A percentile compares a stretch with the other conserved stretches of the same genome.
phyloP scores from a whole-genome alignment of 306 rosid species.

The Quercus dentata region DNA sequence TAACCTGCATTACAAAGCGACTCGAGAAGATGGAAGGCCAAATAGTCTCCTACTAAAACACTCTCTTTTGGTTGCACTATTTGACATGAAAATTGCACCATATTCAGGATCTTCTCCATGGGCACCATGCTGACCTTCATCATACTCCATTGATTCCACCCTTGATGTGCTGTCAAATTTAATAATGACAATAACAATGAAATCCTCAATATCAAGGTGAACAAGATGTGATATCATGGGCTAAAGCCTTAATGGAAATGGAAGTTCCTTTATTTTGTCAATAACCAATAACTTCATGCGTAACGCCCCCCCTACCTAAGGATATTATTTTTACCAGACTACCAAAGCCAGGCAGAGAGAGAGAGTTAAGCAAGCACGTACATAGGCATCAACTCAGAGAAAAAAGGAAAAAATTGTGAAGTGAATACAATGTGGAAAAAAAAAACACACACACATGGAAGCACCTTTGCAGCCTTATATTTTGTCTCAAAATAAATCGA shows the following conservation, averaged over 20 bases:
- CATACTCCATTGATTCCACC: slow-evolving; percentile 24
- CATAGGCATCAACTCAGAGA: too few relatives aligned
- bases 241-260: neutral
- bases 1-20: slow-evolving; percentile 46
- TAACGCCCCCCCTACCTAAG: neutral
- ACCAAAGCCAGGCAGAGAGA: neutral
- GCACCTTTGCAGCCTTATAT: neutral
- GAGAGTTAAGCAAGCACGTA: too few relatives aligned
- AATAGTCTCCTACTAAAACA: slow-evolving; percentile 28
- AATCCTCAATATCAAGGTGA: neutral
- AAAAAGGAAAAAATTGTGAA: too few relatives aligned
- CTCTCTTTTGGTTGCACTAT: slow-evolving; percentile 23
- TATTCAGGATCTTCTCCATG: slow-evolving; percentile 35
- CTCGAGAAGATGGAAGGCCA: slow-evolving; percentile 31
- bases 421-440: too few relatives aligned
- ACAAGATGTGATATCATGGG: neutral
- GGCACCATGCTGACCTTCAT: slow-evolving; percentile 25
- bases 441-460: neutral
- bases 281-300: neutral
- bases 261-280: neutral
- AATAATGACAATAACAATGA: neutral
- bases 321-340: neutral
- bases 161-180: neutral
- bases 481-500: neutral
- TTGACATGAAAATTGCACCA: slow-evolving; percentile 48